Conservation (phyloP, 495 filamentous ascomycete genomes). For the Xylaria bambusicola region DNA sequence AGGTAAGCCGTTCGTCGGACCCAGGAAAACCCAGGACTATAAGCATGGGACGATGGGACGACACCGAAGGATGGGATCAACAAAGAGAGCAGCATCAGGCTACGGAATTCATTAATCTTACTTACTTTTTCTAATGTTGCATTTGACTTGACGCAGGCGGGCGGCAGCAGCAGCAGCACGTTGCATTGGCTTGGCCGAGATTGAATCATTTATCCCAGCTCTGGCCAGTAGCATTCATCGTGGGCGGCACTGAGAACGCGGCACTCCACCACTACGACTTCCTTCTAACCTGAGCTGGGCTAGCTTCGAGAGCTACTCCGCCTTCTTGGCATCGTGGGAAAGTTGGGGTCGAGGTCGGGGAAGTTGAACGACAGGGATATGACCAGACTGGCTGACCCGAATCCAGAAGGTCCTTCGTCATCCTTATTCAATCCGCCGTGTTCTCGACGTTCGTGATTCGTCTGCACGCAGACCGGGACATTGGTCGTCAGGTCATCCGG, state of each 20-base stretch:
- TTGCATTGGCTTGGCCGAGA: too few species aligned
- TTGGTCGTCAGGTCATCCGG: not conserved
- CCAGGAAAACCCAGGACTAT: not conserved
- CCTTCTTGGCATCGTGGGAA: constrained; percentile 31
- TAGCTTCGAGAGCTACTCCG: constrained; percentile 29
- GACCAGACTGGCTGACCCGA: constrained; percentile 16
- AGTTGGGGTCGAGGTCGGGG: constrained; percentile 34
- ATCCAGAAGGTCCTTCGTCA: constrained; percentile 26
- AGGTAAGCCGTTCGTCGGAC: too few species aligned
- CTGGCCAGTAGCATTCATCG: too few species aligned
- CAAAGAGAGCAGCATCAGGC: constrained; percentile 23
- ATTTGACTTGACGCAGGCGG: constrained; percentile 19
- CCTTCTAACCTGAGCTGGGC: too few species aligned
- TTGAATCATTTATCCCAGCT: too few species aligned
- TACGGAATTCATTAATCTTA: constrained; percentile 31
- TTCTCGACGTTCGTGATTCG: not conserved
- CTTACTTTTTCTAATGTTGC: constrained; percentile 22
- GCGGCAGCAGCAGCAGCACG: constrained; percentile 21
- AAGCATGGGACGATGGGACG: not conserved
- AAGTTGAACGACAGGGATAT: constrained; percentile 16
- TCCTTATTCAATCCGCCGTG: not conserved
- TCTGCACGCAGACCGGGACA: not conserved
- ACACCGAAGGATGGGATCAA: constrained; percentile 21
- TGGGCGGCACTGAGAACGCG: too few species aligned
- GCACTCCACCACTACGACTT: too few species aligned